Evolutionary conservation across 192 early-diverging fungal species (phyloP).

Genomic region (Powellomyces hirtus): DNA sequence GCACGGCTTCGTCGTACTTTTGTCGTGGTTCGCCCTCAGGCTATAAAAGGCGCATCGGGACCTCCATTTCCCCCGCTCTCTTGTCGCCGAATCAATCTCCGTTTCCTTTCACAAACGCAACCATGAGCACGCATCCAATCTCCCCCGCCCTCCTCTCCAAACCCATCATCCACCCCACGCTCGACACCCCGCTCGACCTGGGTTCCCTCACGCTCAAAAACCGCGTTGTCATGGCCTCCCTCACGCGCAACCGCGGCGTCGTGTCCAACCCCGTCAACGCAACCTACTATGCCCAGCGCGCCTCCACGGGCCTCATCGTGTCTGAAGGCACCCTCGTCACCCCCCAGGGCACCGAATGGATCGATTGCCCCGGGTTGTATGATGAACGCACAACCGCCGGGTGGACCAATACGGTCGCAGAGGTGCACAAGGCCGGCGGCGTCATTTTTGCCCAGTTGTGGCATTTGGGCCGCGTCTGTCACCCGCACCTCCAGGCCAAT

Average conservation of each 20-base stretch:
- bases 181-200: background rate
- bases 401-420: constrained; percentile 60
- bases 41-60: too few relatives aligned
- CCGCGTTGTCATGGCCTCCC: constrained; percentile 10
- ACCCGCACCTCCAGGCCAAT: constrained; percentile 63
- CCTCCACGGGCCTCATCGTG: constrained; percentile 63
- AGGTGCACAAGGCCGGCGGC: constrained; percentile 60
- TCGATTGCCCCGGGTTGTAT: background rate
- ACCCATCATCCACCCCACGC: background rate
- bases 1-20: too few relatives aligned
- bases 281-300: constrained; percentile 17
- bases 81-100: too few relatives aligned
- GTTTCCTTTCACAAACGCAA: too few relatives aligned
- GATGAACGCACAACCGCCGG: background rate
- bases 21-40: too few relatives aligned
- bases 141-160: background rate
- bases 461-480: constrained; percentile 53
- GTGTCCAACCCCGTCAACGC: constrained; percentile 11
- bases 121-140: too few relatives aligned
- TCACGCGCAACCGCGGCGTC: constrained; percentile 17
- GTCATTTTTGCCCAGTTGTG: constrained; percentile 79
- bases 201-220: constrained; percentile 1
- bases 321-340: constrained; percentile 5
- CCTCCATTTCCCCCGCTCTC: too few relatives aligned
- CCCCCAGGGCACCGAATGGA: constrained; percentile 28